phyloP scores from a whole-genome alignment of 768 basidiomycete genomes.

The Panus rudis region DNA sequence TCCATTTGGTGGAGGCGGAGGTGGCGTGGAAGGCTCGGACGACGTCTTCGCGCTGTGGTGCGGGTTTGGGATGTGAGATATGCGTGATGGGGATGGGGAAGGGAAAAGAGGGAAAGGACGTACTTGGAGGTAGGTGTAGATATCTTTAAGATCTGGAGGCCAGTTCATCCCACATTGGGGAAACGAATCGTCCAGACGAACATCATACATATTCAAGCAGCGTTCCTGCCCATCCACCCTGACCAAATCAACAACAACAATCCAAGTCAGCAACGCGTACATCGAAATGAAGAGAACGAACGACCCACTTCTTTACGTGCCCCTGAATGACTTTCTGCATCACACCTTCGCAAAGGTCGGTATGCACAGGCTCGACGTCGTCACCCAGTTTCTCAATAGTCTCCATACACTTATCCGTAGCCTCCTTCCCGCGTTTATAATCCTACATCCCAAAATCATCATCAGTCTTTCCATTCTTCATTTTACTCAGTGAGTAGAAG shows the following conservation, averaged over 20 bases:
- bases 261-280: not conserved
- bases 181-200: constrained; percentile 75
- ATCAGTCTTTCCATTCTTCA: too few relatives aligned
- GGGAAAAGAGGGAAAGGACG: constrained; percentile 22
- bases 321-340: constrained; percentile 37
- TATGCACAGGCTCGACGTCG: constrained; percentile 46
- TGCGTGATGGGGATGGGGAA: not conserved
- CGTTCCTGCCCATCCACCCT: constrained; percentile 64
- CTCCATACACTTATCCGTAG: constrained; percentile 53
- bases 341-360: constrained; percentile 54
- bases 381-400: constrained; percentile 30
- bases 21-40: constrained; percentile 76
- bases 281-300: constrained; percentile 1
- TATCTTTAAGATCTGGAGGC: constrained; percentile 77
- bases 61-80: constrained; percentile 4
- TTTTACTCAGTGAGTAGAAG: too few relatives aligned
- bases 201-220: constrained; percentile 94
- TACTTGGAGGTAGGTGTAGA: constrained; percentile 78
- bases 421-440: constrained; percentile 52
- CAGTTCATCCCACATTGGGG: constrained; percentile 98
- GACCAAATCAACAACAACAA: not conserved
- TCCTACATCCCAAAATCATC: too few relatives aligned
- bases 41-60: constrained; percentile 68
- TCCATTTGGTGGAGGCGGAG: constrained; percentile 73
- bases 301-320: constrained; percentile 33